Base-by-base conservation (phyloP, 176 grass and related monocot species). In the Zoysia pacifica region DNA sequence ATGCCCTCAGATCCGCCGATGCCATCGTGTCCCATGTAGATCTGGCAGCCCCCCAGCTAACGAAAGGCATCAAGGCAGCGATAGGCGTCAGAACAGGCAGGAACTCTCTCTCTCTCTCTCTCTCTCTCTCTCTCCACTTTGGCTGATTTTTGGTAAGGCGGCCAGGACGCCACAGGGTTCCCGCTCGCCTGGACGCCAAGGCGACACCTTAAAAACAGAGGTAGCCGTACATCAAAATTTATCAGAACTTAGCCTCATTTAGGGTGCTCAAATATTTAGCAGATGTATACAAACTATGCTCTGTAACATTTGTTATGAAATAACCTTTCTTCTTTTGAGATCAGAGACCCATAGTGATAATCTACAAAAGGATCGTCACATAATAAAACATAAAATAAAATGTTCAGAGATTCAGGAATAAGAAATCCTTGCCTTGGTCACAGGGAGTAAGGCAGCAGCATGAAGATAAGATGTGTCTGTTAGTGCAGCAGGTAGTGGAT, bases 391-490 rank as follows among this genome's bases (percentile, higher is more conserved):
- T 8, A 74, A 66, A 65, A 72, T 16, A n/a, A 76, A 72, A 3
- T 72, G 58, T 20, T 76, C 46, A 70, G 79, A 80, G 72, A 58
- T 79, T 79, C 77, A 85, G 36, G 37, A 79, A 67, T 48, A 2
- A 79, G 16, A 14, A 7, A 79, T 69, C 49, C 76, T 93, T 96
- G 75, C 96, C 93, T 99, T 99, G 19, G 93, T 93, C 62, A 96
- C 91, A 9, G 90, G 93, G 49, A 99, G 90, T 77, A 99, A 96
- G 53, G 97, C 79, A 82, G 97, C 97, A 18, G 97, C 97, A 78
- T 99, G 91, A 80, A 93, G 88, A 89, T 99, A 99, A 83, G 97
- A 99, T 86, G 87, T 85, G 82, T 99, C 97, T 69, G 97, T 99
- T 53, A 99, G 73, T 67, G 93, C 81, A 75, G 90, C 82, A 76